Conservation (phyloP, 2,329 filamentous ascomycete species). For the Aspergillus neoniger region DNA sequence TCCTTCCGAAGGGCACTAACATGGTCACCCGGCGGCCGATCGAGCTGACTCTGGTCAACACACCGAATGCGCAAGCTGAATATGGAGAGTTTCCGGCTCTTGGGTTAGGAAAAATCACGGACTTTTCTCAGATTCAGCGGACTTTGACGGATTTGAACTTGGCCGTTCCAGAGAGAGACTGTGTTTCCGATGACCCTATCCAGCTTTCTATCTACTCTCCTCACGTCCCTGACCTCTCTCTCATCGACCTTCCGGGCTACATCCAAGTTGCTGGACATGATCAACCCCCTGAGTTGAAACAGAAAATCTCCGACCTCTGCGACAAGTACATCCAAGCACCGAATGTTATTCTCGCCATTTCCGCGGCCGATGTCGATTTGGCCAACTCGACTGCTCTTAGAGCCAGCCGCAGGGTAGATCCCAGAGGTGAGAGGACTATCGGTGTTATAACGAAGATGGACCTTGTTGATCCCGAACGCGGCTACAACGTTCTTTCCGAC, state of each 20-base stretch:
- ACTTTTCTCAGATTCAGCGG: slow-evolving; percentile 80
- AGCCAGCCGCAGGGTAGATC: slow-evolving; percentile 88
- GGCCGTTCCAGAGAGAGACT: slow-evolving; percentile 85
- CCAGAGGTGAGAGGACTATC: slow-evolving; percentile 91
- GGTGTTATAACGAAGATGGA: slow-evolving; percentile 99
- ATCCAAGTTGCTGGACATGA: slow-evolving; percentile 93
- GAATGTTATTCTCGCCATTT: slow-evolving; percentile 96
- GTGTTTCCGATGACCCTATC: slow-evolving; percentile 95
- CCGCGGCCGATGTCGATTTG: slow-evolving; percentile 93
- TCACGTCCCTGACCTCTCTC: slow-evolving; percentile 88
- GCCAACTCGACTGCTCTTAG: slow-evolving; percentile 93
- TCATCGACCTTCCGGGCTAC: slow-evolving; percentile 96
- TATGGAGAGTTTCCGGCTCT: slow-evolving; percentile 96
- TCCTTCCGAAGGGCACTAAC: slow-evolving; percentile 94
- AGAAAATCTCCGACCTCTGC: slow-evolving; percentile 93
- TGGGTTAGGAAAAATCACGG: slow-evolving; percentile 82
- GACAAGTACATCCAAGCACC: slow-evolving; percentile 97
- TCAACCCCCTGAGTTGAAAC: slow-evolving; percentile 87
- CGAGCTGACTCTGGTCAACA: slow-evolving; percentile 94
- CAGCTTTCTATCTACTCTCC: slow-evolving; percentile 94
- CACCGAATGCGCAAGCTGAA: slow-evolving; percentile 79
- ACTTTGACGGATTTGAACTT: slow-evolving; percentile 94
- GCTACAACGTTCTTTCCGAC: slow-evolving; percentile 76
- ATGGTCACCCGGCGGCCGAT: slow-evolving; percentile 98
- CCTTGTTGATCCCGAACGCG: slow-evolving; percentile 80